phyloP scores from a whole-genome alignment of 768 basidiomycete genomes.

The Austroboletus festivus region DNA sequence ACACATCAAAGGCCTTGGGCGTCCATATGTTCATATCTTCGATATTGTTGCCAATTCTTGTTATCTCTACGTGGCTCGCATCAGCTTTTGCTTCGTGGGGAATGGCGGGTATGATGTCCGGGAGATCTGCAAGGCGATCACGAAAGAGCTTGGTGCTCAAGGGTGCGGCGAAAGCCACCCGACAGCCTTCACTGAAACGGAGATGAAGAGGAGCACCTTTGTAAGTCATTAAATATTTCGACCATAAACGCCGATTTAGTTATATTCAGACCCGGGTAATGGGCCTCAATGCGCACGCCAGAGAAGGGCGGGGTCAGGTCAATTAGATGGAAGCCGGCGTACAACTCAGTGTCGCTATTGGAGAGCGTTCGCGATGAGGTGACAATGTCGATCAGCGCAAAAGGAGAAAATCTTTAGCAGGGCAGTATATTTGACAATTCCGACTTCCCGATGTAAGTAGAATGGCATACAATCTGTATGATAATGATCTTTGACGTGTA shows the following conservation, averaged over 20 bases:
- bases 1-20: slow-evolving; percentile 47
- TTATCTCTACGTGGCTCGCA: slow-evolving; percentile 27
- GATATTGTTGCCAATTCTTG: slow-evolving; percentile 29
- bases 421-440: background rate
- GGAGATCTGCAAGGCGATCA: slow-evolving; percentile 40
- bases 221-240: slow-evolving; percentile 8
- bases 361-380: slow-evolving; percentile 42
- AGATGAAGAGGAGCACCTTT: slow-evolving; percentile 13
- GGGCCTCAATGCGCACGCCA: slow-evolving; percentile 21
- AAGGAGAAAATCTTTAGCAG: background rate
- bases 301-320: slow-evolving; percentile 17
- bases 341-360: slow-evolving; percentile 40
- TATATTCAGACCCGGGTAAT: slow-evolving; percentile 14
- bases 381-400: slow-evolving; percentile 16
- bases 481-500: background rate
- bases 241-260: no score
- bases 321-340: slow-evolving; percentile 24
- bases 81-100: slow-evolving; percentile 54
- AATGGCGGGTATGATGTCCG: slow-evolving; percentile 47
- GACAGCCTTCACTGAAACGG: slow-evolving; percentile 38
- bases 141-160: slow-evolving; percentile 32
- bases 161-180: slow-evolving; percentile 25
- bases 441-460: background rate
- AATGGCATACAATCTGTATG: background rate
- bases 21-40: slow-evolving; percentile 43